Percentiles rank a stretch among this genome's conserved stretches.
phyloP scores from a whole-genome alignment of 148 eudicot genomes.

The Rhododendron mucronatum region DNA sequence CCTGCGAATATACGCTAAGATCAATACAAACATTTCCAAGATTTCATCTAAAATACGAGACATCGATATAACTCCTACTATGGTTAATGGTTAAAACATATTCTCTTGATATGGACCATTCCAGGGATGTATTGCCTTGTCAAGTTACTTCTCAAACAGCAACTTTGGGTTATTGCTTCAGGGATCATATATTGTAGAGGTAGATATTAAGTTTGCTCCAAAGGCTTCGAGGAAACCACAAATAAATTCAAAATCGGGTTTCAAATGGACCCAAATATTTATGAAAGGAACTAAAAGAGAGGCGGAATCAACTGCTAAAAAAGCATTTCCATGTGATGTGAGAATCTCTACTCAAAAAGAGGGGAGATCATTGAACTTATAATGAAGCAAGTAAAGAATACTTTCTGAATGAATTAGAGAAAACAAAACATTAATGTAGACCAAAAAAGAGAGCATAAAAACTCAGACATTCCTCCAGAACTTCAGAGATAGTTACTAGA shows the following conservation, averaged over 20 bases:
- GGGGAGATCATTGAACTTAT: not conserved
- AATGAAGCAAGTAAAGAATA: not conserved
- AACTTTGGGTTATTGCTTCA: not conserved
- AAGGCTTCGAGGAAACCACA: not conserved
- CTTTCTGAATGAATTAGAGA: not conserved
- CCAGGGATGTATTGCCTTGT: not conserved
- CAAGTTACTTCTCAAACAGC: not conserved
- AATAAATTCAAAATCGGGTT: not conserved
- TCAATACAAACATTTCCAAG: not conserved
- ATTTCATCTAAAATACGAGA: not conserved
- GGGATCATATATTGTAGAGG: not conserved
- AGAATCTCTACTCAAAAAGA: not conserved
- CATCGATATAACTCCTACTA: not conserved
- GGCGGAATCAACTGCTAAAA: not conserved
- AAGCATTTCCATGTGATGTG: not conserved
- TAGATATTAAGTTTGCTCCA: not conserved
- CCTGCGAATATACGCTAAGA: constrained; percentile 31
- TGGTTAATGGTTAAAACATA: too few relatives aligned
- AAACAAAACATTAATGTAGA: not conserved
- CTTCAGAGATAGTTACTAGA: not conserved
- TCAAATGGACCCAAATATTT: not conserved
- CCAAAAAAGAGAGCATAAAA: not conserved
- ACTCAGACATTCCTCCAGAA: not conserved
- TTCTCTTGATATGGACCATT: not conserved
- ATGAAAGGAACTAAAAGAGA: not conserved